A percentile compares a stretch with the other conserved stretches of the same genome.
Conservation (phyloP, 805 yeast species). For the Yamadazyma akitaensis region DNA sequence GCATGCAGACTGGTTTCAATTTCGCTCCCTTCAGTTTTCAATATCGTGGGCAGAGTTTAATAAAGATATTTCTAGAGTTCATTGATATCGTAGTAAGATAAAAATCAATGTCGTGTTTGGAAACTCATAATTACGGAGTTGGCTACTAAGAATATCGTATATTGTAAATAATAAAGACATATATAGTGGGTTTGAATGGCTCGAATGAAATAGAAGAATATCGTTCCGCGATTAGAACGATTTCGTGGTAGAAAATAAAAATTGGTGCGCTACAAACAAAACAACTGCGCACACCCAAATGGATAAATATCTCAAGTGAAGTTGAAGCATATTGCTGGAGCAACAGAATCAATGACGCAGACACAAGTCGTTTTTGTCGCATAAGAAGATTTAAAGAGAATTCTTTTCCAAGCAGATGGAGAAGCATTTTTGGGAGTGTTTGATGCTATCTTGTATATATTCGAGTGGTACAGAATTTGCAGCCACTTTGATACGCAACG, state of each 20-base stretch:
- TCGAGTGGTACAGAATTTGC: constrained; percentile 9
- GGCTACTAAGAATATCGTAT: constrained; percentile 3
- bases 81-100: background rate
- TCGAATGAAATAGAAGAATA: background rate
- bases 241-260: constrained; percentile 3
- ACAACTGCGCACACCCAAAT: background rate
- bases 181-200: background rate
- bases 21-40: background rate
- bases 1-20: constrained; percentile 1
- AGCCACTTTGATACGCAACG: constrained; percentile 1
- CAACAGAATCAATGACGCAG: background rate
- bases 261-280: constrained; percentile 2
- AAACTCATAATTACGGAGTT: background rate
- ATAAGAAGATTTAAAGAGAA: background rate
- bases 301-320: background rate
- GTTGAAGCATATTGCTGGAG: background rate
- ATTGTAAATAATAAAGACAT: background rate
- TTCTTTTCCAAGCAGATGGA: constrained; percentile 6
- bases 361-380: background rate
- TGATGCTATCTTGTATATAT: constrained; percentile 7
- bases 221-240: background rate
- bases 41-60: background rate
- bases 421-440: constrained; percentile 5
- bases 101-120: background rate
- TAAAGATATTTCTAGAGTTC: background rate